These are phyloP conservation scores for Jackrogersella minutella DNA, from an alignment of 495 filamentous ascomycete species.

Conservation along the genomic window DNA sequence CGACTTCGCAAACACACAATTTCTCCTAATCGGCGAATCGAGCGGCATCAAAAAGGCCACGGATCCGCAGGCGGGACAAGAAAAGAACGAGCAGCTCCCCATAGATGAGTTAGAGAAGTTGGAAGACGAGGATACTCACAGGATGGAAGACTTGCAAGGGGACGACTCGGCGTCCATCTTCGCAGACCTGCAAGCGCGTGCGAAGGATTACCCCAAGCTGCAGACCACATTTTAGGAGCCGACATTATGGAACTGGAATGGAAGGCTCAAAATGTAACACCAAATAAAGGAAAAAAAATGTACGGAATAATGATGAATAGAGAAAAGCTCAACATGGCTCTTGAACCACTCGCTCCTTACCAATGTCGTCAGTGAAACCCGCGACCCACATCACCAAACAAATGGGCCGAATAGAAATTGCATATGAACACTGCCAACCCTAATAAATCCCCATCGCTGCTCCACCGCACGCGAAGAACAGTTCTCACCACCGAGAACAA, in stretches of 20 bases:
- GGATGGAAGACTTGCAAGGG: constrained; percentile 48
- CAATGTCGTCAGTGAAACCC: too few relatives aligned
- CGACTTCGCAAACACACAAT: constrained; percentile 79
- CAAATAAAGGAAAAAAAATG: too few relatives aligned
- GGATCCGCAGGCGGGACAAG: constrained; percentile 62
- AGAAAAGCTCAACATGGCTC: not conserved
- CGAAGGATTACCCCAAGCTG: constrained; percentile 51
- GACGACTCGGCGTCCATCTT: constrained; percentile 54
- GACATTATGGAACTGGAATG: not conserved
- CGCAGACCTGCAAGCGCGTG: constrained; percentile 50
- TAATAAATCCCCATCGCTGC: not conserved
- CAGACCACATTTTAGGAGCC: constrained; percentile 55
- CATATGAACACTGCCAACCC: not conserved
- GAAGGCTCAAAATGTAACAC: too few relatives aligned
- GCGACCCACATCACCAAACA: too few relatives aligned
- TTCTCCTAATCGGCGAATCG: constrained; percentile 82
- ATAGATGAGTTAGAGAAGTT: constrained; percentile 56
- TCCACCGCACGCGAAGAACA: not conserved
- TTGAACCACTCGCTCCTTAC: too few relatives aligned
- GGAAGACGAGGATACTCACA: constrained; percentile 52
- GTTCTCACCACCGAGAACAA: too few relatives aligned
- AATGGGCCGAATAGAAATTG: not conserved
- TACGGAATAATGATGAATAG: not conserved
- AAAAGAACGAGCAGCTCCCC: constrained; percentile 66
- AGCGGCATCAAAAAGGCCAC: constrained; percentile 69